These are phyloP conservation scores for Chlamydomonas reinhardtii DNA, from an alignment of 163 green algal species.

Conservation along the genomic window DNA sequence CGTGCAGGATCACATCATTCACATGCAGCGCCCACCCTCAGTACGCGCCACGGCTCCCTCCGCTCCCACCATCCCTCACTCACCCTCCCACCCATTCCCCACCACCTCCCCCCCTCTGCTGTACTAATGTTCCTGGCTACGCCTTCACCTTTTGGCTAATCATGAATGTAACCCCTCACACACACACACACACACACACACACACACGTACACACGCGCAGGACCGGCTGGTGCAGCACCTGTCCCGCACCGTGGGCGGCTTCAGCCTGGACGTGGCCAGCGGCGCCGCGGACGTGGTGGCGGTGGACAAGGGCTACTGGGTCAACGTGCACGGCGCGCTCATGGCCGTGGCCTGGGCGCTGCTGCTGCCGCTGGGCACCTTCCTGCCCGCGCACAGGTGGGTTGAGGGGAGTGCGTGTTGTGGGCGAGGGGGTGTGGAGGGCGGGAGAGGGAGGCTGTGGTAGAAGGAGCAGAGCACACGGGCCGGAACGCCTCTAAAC, in stretches of 20 bases:
- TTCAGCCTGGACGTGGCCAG: conserved; percentile 4
- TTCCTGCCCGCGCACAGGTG: conserved; percentile 47
- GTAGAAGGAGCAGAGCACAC: no score
- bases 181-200: background rate
- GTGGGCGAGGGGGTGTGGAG: no score
- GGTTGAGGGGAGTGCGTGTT: background rate
- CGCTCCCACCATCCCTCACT: no score
- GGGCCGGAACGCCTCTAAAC: no score
- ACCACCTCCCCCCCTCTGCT: no score
- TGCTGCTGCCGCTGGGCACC: conserved; percentile 51
- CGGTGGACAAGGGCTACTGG: conserved; percentile 3
- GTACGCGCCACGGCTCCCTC: no score
- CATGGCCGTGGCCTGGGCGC: conserved; percentile 41
- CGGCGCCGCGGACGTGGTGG: background rate
- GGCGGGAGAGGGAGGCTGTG: background rate
- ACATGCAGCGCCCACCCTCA: no score
- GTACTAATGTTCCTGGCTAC: no score
- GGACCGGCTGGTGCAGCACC: conserved; percentile 10
- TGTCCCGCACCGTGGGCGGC: background rate
- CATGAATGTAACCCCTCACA: no score
- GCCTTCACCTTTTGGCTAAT: no score
- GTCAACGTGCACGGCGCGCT: conserved; percentile 52
- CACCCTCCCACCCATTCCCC: no score
- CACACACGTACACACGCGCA: background rate
- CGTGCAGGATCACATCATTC: no score